Conservation (phyloP, 1,284 basidiomycete species). For the Cryptococcus sp. region DNA sequence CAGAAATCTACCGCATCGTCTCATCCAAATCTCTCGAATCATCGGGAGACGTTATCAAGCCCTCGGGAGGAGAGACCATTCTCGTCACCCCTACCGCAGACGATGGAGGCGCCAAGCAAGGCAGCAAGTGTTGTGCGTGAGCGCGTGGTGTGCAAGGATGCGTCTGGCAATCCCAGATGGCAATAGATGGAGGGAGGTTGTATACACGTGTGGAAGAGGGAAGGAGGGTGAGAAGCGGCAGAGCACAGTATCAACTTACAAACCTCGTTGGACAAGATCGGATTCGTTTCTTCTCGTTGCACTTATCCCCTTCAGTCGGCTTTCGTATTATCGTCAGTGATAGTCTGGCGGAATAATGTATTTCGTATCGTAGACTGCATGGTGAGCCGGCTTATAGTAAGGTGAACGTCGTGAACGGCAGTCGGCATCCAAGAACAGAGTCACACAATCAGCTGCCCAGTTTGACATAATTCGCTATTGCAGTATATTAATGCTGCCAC, state of each 20-base stretch:
- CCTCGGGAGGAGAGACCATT: constrained; percentile 70
- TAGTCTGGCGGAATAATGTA: constrained; percentile 4
- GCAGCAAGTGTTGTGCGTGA: constrained; percentile 51
- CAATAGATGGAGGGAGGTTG: too few relatives aligned
- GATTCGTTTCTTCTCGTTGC: not conserved
- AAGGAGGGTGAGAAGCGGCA: not conserved
- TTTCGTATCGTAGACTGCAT: constrained; percentile 1
- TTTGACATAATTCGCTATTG: too few relatives aligned
- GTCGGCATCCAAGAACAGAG: too few relatives aligned
- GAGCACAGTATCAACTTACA: not conserved
- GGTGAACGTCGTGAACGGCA: too few relatives aligned
- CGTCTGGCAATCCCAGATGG: not conserved
- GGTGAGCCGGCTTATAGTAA: not conserved
- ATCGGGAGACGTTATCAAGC: constrained; percentile 68
- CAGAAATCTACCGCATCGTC: constrained; percentile 94
- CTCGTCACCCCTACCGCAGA: constrained; percentile 64
- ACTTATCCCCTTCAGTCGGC: not conserved
- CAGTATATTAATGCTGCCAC: too few relatives aligned
- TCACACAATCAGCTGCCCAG: too few relatives aligned
- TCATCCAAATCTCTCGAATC: constrained; percentile 86
- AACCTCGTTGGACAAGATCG: not conserved
- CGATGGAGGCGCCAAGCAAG: constrained; percentile 52
- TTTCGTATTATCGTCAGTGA: constrained; percentile 1
- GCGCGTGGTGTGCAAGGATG: not conserved
- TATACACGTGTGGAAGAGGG: not conserved